Base-by-base conservation (phyloP, 2,329 filamentous ascomycete genomes). In the Pestalotiopsis sp. region DNA sequence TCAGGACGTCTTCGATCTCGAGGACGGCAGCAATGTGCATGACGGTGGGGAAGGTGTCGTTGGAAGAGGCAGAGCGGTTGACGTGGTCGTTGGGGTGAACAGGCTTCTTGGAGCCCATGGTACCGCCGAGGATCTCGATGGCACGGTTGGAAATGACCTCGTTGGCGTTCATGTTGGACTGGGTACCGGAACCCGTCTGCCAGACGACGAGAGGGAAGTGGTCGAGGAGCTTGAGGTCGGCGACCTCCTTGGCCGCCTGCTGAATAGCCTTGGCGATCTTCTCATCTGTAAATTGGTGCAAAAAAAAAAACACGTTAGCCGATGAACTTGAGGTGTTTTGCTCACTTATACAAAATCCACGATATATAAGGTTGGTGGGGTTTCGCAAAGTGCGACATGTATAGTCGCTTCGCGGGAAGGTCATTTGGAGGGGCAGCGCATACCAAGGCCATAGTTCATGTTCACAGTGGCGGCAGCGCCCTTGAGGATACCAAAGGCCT, bases 151-250 rank as follows among this genome's bases (percentile, higher is more conserved):
- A 98, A 82, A 99, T 98, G 82, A 99, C 96, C 82, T 99, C 96
- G 86, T 99, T 99, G 80, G 95, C 94, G 85, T 99, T 99, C 96
- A 98, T 98, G 89, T 97, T 98, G 81, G 94, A 98, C 86, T 98
- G 96, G 38, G 96, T 98, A 79, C 96, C 96, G 64, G 96, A 98
- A 71, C 96, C 96, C 66, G 96, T 99, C 86, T 99, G 96, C 96
- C 96, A 99, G 78, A 99, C 95, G 67, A 98, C 95, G 70, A 98
- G 92, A 72, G 96, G 96, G 85, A 99, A 98, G 86, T 98, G 95
- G 81, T 98, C 94, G 77, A 97, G 81, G 75, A 98, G 91, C 88
- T 98, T 97, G 78, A 96, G 90, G 71, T 93, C 91, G 67, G 95
- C 94, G 55, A 99, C 95, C 85, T 99, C 96, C 71, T 91, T 88